These are phyloP conservation scores for Cyberlindnera xishuangbannaensis DNA, from an alignment of 805 yeast genomes.

Conservation along the genomic window DNA sequence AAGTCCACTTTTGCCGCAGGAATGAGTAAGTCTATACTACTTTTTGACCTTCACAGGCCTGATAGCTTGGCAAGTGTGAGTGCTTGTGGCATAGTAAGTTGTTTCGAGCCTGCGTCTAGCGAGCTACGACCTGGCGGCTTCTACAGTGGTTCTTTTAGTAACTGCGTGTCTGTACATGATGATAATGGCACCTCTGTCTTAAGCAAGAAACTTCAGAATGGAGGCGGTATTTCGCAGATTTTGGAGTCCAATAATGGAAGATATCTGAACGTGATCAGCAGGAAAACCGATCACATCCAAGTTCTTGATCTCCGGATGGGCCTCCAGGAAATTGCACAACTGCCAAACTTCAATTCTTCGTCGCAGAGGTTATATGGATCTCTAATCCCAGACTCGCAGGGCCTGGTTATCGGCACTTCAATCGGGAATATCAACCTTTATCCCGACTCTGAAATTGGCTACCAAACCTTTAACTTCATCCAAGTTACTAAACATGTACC, in stretches of 20 bases:
- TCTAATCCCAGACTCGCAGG: constrained; percentile 18
- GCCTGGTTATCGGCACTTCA: constrained; percentile 26
- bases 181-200: constrained; percentile 18
- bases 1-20: constrained; percentile 29
- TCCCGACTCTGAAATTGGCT: constrained; percentile 22
- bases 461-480: constrained; percentile 2
- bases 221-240: constrained; percentile 31
- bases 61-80: constrained; percentile 2
- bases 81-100: constrained; percentile 19
- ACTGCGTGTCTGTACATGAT: constrained; percentile 28
- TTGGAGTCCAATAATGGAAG: constrained; percentile 32
- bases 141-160: constrained; percentile 29
- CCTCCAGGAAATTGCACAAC: constrained; percentile 10
- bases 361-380: constrained; percentile 24
- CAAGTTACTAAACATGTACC: constrained; percentile 5
- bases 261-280: constrained; percentile 28
- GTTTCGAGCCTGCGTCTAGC: constrained; percentile 5
- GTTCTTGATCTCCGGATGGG: constrained; percentile 32
- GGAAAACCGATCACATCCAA: constrained; percentile 27
- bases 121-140: constrained; percentile 4
- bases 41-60: constrained; percentile 28
- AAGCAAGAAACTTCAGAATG: constrained; percentile 13
- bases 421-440: constrained; percentile 18
- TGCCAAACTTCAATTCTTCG: constrained; percentile 7
- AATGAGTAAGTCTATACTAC: constrained; percentile 21